Evolutionary conservation across 148 eudicot genomes (phyloP).

Genomic region (Rhododendron simsii): DNA sequence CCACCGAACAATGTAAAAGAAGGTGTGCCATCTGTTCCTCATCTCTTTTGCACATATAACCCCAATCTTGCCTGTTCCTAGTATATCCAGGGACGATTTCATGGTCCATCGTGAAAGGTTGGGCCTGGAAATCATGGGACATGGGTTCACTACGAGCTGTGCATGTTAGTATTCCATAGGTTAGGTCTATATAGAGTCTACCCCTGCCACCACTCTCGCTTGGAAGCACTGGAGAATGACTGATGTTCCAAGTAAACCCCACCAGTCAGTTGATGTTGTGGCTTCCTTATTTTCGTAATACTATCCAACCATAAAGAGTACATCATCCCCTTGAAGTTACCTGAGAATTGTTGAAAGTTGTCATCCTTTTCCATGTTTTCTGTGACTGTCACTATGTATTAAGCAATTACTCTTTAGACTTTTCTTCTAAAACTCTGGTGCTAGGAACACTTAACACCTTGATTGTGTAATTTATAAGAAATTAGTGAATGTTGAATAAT

Average conservation of each 20-base stretch:
- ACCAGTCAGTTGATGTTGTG: not conserved
- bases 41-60: not conserved
- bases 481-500: not conserved
- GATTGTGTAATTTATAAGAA: not conserved
- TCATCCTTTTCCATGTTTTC: not conserved
- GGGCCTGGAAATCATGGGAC: not conserved
- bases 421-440: not conserved
- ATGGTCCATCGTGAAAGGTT: not conserved
- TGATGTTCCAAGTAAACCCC: not conserved
- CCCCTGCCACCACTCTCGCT: not conserved
- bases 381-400: not conserved
- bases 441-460: not conserved
- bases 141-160: not conserved
- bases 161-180: not conserved
- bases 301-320: not conserved
- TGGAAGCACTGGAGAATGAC: not conserved
- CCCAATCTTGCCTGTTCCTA: not conserved
- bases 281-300: not conserved
- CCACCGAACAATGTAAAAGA: not conserved
- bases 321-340: not conserved
- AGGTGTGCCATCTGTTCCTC: not conserved
- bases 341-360: not conserved
- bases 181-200: not conserved
- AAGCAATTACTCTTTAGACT: not conserved
- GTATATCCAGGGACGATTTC: not conserved